Base-by-base conservation (phyloP, 176 grass and related monocot genomes). In the Zoysia japonica region DNA sequence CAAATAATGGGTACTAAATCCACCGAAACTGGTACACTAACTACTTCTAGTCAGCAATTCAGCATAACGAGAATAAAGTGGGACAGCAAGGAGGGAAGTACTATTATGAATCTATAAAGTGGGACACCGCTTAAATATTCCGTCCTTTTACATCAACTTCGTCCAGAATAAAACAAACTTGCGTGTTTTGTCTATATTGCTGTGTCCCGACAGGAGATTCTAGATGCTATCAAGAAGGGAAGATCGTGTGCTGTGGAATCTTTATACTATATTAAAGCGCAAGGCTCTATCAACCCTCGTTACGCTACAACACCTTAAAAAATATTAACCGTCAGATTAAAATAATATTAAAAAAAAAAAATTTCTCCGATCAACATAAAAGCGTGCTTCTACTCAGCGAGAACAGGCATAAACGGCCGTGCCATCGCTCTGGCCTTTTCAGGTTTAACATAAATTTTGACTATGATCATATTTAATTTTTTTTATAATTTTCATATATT, bases 91-190 rank as follows among this genome's bases (percentile, higher is more conserved):
- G n/a, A n/a, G 20, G 64, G 49, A 5, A 62, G 60, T 37, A 62
- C 60, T 38, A 71, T 4, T 39, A 74, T 64, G 70, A 80, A 84
- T 84, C 74, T 51, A 17, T 40, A 69, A 5, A 43, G 5, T 63
- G 51, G 43, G 55, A 9, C 11, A 59, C 46, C 69, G 14, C 45
- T 52, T 12, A 46, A 68, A 17, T 43, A 57, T 14, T 43, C 40
- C 38, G 55, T 68, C 9, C 5, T 64, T 63, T 3, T 39, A 66
- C 35, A 67, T 40, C n/a, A 8, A 73, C 57, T 41, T 16, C 16
- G 3, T 74, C 17, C 2, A 55, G 54, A 52, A 52, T 41, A 15
- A 67, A 54, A 67, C 45, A 51, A 57, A n/a, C 0, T 28, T 15
- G 45, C 36, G 57, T 43, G 28, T 42, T 60, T 28, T 88, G 59